phyloP scores from a whole-genome alignment of 2,329 filamentous ascomycete species.

The Tolypocladium tropicale region DNA sequence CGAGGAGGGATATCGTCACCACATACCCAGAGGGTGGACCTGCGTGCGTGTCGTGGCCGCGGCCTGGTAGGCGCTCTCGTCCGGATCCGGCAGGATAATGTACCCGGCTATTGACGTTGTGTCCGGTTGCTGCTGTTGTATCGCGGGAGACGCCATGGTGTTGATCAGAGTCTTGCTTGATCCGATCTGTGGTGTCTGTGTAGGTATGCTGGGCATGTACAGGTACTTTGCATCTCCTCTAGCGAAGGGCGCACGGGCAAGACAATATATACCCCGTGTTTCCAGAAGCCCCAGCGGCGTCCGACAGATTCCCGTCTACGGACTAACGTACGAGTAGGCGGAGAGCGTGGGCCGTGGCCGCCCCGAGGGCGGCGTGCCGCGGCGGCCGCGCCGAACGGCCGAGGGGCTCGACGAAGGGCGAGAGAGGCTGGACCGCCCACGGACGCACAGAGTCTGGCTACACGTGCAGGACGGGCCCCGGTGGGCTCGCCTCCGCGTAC shows the following conservation, averaged over 20 bases:
- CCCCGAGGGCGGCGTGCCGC: background rate
- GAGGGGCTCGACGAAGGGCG: too few relatives aligned
- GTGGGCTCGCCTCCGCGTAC: background rate
- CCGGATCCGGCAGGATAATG: conserved; percentile 33
- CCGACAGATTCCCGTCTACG: background rate
- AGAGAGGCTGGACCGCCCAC: background rate
- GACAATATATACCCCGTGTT: background rate
- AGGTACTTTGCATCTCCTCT: background rate
- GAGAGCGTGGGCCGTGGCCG: background rate
- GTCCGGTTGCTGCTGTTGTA: conserved; percentile 15
- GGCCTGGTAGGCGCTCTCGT: conserved; percentile 24
- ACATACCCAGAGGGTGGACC: conserved; percentile 25
- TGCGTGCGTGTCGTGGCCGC: conserved; percentile 16
- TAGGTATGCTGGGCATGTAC: background rate
- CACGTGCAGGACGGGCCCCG: background rate
- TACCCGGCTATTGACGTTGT: conserved; percentile 33
- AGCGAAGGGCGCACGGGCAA: background rate
- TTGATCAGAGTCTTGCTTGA: background rate
- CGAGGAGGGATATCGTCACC: background rate
- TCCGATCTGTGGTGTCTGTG: background rate
- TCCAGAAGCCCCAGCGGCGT: background rate
- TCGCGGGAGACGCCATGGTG: conserved; percentile 10
- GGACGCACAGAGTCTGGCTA: background rate
- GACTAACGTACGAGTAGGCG: too few relatives aligned
- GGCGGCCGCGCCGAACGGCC: background rate